Base-by-base conservation (phyloP, 2,329 filamentous ascomycete genomes). In the Aspergillus vadensis region DNA sequence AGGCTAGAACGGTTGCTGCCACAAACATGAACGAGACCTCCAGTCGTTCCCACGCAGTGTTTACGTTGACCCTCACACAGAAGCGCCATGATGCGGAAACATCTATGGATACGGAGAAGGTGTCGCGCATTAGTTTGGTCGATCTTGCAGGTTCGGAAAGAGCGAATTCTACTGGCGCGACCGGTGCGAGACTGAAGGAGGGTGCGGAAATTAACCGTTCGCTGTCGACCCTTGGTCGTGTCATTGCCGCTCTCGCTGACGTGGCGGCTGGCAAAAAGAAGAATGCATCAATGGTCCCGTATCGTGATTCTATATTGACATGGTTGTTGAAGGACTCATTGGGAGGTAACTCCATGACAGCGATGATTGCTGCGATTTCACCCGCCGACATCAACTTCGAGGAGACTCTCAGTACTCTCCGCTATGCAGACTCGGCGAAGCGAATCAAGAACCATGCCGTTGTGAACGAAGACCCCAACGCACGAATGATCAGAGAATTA, bases 11-110 rank as follows among this genome's bases (percentile, higher is more conserved):
- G 0, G 95, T 99, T 41, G 95, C 95, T 3, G 95, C 95, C 7
- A 99, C 95, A 41, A 99, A 98, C 84, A 99, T 99, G 95, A 99
- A 99, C 82, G 95, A 98, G 78, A 99, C 96, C 0, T 97, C 92
- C 62, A 97, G 92, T 85, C 89, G 95, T 82, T 98, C 94, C 74
- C 95, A 99, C 77, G 95, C 95, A 43, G 96, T 99, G 55, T 99
- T 99, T 75, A 99, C 96, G 19, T 82, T 99, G 57, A 98, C 94
- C 72, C 82, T 99, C 50, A 97, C 92, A 0, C 95, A 99, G 76
- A 98, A 97, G 77, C 88, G 91, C 62, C 90, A 90, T 73, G 95
- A 99, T 73, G 81, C 86, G 2, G 92, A 97, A 74, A 97, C 95
- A 0, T 96, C 92, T 66, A 96, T 99, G 93, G 92, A 93, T 70